Evolutionary conservation across 306 rosid species (phyloP).

Genomic region (Citrullus amarus): DNA sequence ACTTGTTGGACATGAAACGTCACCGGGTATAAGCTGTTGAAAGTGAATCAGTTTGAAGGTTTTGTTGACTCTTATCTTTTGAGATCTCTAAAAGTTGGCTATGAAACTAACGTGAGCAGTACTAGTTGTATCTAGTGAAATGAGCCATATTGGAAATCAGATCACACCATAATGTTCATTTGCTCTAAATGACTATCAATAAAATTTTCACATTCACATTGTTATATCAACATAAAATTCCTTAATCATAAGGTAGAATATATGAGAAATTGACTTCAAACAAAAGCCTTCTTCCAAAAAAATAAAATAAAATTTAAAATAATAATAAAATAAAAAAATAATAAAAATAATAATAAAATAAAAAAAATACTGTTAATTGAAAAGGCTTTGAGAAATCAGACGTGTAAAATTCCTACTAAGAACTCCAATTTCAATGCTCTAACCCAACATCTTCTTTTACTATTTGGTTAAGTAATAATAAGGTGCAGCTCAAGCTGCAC

Average conservation of each 20-base stretch:
- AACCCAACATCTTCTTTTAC: neutral
- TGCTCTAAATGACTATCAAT: neutral
- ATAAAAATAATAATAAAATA: too few relatives aligned
- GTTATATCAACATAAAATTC: neutral
- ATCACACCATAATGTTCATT: neutral
- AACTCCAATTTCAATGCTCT: neutral
- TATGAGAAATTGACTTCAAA: neutral
- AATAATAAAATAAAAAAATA: too few relatives aligned
- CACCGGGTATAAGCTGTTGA: conserved; percentile 21
- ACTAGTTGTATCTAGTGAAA: neutral
- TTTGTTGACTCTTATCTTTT: neutral
- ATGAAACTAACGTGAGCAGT: neutral
- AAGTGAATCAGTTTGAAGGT: neutral
- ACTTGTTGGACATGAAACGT: conserved; percentile 43
- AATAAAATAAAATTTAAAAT: neutral
- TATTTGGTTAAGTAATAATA: too few relatives aligned
- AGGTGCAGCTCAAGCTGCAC: too few relatives aligned
- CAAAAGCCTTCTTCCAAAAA: neutral
- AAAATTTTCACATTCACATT: neutral
- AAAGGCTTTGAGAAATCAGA: neutral
- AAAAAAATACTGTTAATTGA: neutral
- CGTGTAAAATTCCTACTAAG: neutral
- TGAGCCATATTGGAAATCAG: neutral
- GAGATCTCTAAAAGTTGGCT: neutral
- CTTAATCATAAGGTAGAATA: neutral